Evolutionary conservation across 2,329 filamentous ascomycete species (phyloP), one percentile per base, ranked within the genome.

Genomic region (Neonectria coccinea): DNA sequence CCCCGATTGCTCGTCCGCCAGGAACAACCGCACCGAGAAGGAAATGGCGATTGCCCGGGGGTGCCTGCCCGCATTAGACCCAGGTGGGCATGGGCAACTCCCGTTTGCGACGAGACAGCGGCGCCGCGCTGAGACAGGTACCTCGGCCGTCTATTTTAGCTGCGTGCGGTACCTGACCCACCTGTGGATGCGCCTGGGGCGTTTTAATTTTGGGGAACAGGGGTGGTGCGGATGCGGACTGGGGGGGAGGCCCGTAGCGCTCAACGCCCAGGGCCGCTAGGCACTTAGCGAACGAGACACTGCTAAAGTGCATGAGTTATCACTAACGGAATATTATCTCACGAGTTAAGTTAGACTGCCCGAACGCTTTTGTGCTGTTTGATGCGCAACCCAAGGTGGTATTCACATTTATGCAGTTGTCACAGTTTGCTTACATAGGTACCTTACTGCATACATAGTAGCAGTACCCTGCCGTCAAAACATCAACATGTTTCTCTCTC

Each of bases 121-220:
- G 56, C 47, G 56, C 36, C 44, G 65, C 62, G 31, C 45, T 33
- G 54, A 22, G 18, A 45, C 27, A 59, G n/a, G 70, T 73, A 72
- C 52, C 61, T 33, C 48, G 25, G 9, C n/a, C 31, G 50, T 42
- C 22, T 27, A 42, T 31, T 51, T 53, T 39, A n/a, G 56, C 56
- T 62, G 52, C 9, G 4, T 11, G 11, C 39, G 64, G 42, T 74
- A 74, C 72, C 55, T 70, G 27, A 11, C 41, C 54, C 59, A 58
- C 56, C 51, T 62, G 54, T 59, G 62, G 60, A 33, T 62, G 33
- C 57, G 31, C 22, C 22, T 47, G 64, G 62, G 66, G 62, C 51
- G 52, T 69, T 70, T 71, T 74, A 76, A 75, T 75, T 66, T 76
- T 73, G 73, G 66, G 69, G 66, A 73, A 72, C 74, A 72, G 63